Base-by-base conservation (phyloP, 768 basidiomycete genomes). In the Termitomyces sp. region DNA sequence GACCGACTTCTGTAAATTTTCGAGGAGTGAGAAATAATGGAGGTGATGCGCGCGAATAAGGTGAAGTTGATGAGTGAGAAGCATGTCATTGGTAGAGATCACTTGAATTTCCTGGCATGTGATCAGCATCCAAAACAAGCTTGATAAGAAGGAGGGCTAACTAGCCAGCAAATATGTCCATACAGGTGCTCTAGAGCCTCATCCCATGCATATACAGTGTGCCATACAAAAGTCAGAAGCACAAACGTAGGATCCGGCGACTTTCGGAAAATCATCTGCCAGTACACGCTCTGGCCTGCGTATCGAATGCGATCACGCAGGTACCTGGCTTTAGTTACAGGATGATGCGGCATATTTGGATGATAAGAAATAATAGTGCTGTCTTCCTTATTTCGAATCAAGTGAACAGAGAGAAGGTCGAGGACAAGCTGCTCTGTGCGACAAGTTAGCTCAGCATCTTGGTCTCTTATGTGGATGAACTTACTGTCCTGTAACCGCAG, bases 311-410 rank as follows among this genome's bases (percentile, higher is more conserved):
- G 73, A 47, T 78, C 75, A 50, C 79, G 76, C 2, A 83, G 70
- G 56, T 74, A 77, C 0, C 58, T 42, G 0, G 80, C 80, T 3
- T 70, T 66, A 0, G 80, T 82, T 1, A 74, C 74, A 27, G 74
- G 75, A 15, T 75, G 45, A 27, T 74, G 20, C 2, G 30, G 68
- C 44, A 71, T 63, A 18, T 65, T 72, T 13, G 78, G 76, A 59
- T 82, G 81, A 54, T 76, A 83, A 7, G 79, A 80, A 13, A 83
- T 77, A 33, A 83, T 77, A 4, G 79, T 81, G 61, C 73, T 82
- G 7, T 75, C 74, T 13, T 77, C 71, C 30, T 69, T 61, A 39
- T 74, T 74, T 30, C 80, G 78, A 53, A 81, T 73, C 4, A 81
- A 69, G 60, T 82, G 81, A 6, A 83, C 72, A 3, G 80, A 75